phyloP scores from a whole-genome alignment of 129 eudicot genomes.

The Arctium minus region DNA sequence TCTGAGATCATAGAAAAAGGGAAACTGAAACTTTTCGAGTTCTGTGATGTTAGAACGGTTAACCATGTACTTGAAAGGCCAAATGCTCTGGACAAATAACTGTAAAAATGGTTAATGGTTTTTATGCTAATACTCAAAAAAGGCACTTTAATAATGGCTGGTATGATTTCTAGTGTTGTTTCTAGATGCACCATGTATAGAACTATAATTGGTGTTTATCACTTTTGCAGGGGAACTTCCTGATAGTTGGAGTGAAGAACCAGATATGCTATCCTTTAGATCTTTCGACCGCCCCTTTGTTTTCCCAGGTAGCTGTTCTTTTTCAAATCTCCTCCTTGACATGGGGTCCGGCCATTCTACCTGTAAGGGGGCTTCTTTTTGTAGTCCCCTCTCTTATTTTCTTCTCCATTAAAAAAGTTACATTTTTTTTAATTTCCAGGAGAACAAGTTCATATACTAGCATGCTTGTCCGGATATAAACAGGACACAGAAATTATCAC shows the following conservation, averaged over 20 bases:
- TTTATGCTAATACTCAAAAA: neutral
- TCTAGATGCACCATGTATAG: neutral
- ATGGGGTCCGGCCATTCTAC: neutral
- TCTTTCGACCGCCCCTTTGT: constrained; percentile 85
- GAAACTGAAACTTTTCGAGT: neutral
- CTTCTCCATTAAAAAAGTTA: neutral
- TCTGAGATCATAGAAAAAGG: neutral
- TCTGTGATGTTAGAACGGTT: neutral
- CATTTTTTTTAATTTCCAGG: constrained; percentile 41
- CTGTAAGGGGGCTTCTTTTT: neutral
- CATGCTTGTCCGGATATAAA: constrained; percentile 76
- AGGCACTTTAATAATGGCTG: neutral
- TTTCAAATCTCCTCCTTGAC: constrained; percentile 7
- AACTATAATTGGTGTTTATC: neutral
- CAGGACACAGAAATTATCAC: constrained; percentile 86
- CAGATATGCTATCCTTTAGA: constrained; percentile 61
- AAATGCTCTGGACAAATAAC: neutral
- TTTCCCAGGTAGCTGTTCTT: constrained; percentile 63
- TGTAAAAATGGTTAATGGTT: neutral
- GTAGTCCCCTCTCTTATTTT: neutral
- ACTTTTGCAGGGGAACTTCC: constrained; percentile 71
- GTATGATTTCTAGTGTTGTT: neutral
- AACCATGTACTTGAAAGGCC: neutral
- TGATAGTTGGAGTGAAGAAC: constrained; percentile 66
- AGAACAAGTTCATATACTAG: constrained; percentile 83